Evolutionary conservation across 805 yeast species (phyloP), one percentile per base, ranked within the genome.

Genomic region (Metschnikowia similis): DNA sequence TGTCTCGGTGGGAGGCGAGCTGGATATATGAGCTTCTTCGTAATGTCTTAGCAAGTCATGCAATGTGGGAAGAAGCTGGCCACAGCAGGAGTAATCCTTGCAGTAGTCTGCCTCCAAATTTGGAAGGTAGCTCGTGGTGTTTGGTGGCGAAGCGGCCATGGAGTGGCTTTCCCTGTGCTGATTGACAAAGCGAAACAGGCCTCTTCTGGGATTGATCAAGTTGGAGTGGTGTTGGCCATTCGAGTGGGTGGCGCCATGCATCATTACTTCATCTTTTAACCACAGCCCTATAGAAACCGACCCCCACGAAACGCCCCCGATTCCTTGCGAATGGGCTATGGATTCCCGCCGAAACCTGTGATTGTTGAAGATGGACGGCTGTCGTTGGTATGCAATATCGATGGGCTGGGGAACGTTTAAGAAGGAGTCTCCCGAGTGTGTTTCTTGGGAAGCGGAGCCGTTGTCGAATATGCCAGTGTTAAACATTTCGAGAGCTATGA

Each of bases 241-340:
- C 37, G 56, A 50, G 32, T 52, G 55, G 44, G 56, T 52, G 31
- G 51, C 48, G 29, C 60, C 60, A 38, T 67, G 76, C 72, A 85
- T 79, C 82, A 87, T 77, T 16, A 87, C 92, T 63, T 92, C 99
- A 66, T 92, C 98, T 63, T 90, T 87, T 26, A 92, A 74, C 99
- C 99, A 92, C 13, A 94, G 84, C 11, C 97, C 97, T 30, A 92
- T 90, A 28, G 96, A 86, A 50, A 91, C 82, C 2, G 96, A 90
- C 21, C 98, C 98, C 97, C 97, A 92, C 8, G 96, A 85, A 32
- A 92, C 87, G 42, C 98, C 99, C 40, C 98, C 98, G 85, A 94
- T 88, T 9, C 98, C 98, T 65, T 89, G 96, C 2, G 96, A 86
- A 66, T 92, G 98, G 30, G 97, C 97, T 51, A 94, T 83, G 50